Conservation (phyloP, 768 basidiomycete species). For the Polyporus arcularius region DNA sequence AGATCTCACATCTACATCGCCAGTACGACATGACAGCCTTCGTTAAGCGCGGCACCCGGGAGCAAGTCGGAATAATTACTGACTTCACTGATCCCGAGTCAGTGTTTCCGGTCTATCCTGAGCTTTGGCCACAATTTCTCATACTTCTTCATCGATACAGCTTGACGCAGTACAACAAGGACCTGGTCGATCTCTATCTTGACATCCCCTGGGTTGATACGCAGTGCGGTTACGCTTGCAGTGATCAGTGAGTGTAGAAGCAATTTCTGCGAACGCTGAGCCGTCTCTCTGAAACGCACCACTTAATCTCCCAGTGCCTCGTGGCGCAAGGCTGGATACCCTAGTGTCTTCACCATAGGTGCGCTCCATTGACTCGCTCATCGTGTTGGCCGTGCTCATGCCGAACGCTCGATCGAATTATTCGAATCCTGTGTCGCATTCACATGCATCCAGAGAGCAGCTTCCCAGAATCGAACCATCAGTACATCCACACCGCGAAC, state of each 20-base stretch:
- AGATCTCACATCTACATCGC: slow-evolving; percentile 14
- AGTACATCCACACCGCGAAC: slow-evolving; percentile 76
- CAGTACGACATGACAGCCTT: slow-evolving; percentile 94
- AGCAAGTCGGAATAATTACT: slow-evolving; percentile 76
- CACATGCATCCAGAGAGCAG: slow-evolving; percentile 49
- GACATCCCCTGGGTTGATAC: slow-evolving; percentile 87
- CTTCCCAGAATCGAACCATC: slow-evolving; percentile 72
- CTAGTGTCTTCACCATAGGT: slow-evolving; percentile 84
- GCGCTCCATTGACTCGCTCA: slow-evolving; percentile 26
- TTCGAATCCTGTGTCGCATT: slow-evolving; percentile 7
- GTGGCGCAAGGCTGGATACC: slow-evolving; percentile 86
- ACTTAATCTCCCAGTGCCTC: slow-evolving; percentile 56
- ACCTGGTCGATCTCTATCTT: slow-evolving; percentile 75
- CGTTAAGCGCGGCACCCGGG: slow-evolving; percentile 72
- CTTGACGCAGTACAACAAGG: slow-evolving; percentile 79
- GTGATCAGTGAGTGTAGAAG: slow-evolving; percentile 69
- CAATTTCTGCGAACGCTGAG: slow-evolving; percentile 21
- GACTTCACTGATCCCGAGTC: slow-evolving; percentile 67
- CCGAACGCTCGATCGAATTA: slow-evolving; percentile 1
- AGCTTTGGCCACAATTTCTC: not conserved
- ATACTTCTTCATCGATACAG: slow-evolving; percentile 39
- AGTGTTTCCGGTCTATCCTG: slow-evolving; percentile 12
- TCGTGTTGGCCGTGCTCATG: slow-evolving; percentile 14
- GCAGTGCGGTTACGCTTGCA: slow-evolving; percentile 92
- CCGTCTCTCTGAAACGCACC: slow-evolving; percentile 27